Percentiles rank a stretch among this genome's conserved stretches.
phyloP scores from a whole-genome alignment of 495 filamentous ascomycete species.

The Alectoria sarmentosa region DNA sequence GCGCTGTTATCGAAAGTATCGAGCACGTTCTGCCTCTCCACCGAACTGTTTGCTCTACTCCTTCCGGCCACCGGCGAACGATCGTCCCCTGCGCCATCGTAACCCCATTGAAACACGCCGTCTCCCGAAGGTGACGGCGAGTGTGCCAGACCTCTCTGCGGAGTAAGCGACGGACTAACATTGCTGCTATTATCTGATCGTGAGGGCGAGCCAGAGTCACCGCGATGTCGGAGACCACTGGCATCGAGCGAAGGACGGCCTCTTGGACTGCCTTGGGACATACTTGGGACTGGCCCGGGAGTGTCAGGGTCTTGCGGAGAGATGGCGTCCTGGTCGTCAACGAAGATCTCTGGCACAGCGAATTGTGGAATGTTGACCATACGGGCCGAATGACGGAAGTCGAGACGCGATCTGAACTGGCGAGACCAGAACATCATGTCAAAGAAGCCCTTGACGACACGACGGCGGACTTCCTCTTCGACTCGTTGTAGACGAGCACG shows the following conservation, averaged over 20 bases:
- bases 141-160: constrained; percentile 17
- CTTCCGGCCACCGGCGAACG: constrained; percentile 28
- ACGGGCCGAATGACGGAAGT: constrained; percentile 59
- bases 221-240: constrained; percentile 23
- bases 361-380: constrained; percentile 75
- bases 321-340: constrained; percentile 59
- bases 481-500: constrained; percentile 86
- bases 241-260: constrained; percentile 30
- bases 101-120: constrained; percentile 18
- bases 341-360: constrained; percentile 81
- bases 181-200: constrained; percentile 36
- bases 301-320: constrained; percentile 25
- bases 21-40: constrained; percentile 72
- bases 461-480: constrained; percentile 88
- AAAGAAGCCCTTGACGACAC: constrained; percentile 90
- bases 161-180: constrained; percentile 28
- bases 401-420: constrained; percentile 64
- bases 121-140: constrained; percentile 21
- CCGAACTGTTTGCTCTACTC: constrained; percentile 55
- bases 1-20: constrained; percentile 76
- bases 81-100: constrained; percentile 16
- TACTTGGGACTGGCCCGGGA: constrained; percentile 10
- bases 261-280: constrained; percentile 16
- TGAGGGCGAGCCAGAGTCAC: constrained; percentile 26
- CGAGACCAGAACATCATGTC: constrained; percentile 89